Evolutionary conservation across 2,329 filamentous ascomycete species (phyloP), one percentile per base, ranked within the genome.

Genomic region (Lasiodiplodia sp.): DNA sequence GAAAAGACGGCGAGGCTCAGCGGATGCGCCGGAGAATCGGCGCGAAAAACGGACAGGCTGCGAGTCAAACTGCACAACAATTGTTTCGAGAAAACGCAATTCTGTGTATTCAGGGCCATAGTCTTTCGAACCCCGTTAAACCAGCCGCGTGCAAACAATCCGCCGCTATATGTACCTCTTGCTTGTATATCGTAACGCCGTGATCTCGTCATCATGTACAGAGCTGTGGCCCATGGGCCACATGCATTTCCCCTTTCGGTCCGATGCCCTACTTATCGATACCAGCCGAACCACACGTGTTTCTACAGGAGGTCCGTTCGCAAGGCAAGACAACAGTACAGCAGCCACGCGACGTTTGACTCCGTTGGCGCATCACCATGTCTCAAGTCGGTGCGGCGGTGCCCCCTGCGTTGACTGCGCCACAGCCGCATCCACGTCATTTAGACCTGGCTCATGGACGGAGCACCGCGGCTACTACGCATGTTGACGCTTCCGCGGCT

Each of bases 371-470:
- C 55, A 38, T 21, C n/a, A 4, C 18, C 4, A 47, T 21, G 44
- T 47, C 18, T n/a, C n/a, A 40, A 2, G 8, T 34, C 31, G 11
- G 23, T 53, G 23, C 23, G 12, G 10, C 23, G 10, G 18, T 53
- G 18, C 14, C 28, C 5, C 52, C 2, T 34, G n/a, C 14, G 28
- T n/a, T 31, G 28, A 12, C 18, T 37, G 53, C 28, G 11, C 49
- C 31, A 58, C 23, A 47, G 52, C 31, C 38, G 51, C 64, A 23
- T 38, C 44, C 6, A 37, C 10, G 23, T 28, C 16, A 6, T 38
- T 78, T 86, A 87, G 70, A 87, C 86, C 77, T 87, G 85, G 78
- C 84, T 85, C 86, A 87, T 87, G 56, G 81, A 74, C 31, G 82
- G 83, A 31, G 78, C 80, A 57, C 83, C 80, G 71, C 81, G 81